phyloP scores from a whole-genome alignment of 257 asterid genomes.

The Solanum dulcamara region DNA sequence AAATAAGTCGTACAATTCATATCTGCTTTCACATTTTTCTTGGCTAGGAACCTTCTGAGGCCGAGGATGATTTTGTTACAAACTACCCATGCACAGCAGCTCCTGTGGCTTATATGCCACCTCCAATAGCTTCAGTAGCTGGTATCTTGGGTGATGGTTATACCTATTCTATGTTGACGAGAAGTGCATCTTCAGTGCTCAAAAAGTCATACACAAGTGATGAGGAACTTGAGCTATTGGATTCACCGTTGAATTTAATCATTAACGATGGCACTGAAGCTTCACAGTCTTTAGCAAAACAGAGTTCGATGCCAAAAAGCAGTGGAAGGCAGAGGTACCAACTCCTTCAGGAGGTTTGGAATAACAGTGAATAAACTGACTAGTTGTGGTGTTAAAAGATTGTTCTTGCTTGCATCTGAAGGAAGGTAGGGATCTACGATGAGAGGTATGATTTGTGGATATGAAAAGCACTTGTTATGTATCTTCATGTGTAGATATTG shows the following conservation, averaged over 20 bases:
- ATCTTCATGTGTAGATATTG: neutral
- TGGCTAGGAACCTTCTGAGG: slow-evolving; percentile 34
- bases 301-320: slow-evolving; percentile 14
- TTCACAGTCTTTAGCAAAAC: slow-evolving; percentile 22
- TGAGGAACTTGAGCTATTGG: slow-evolving; percentile 62
- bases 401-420: neutral
- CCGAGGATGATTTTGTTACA: slow-evolving; percentile 31
- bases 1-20: neutral
- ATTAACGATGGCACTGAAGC: slow-evolving; percentile 11
- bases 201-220: slow-evolving; percentile 67
- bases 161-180: slow-evolving; percentile 24
- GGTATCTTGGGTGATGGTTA: slow-evolving; percentile 32
- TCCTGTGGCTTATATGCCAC: slow-evolving; percentile 43
- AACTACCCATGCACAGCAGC: slow-evolving; percentile 55
- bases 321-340: slow-evolving; percentile 39
- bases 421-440: neutral
- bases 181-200: slow-evolving; percentile 46
- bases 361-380: slow-evolving; percentile 11
- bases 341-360: slow-evolving; percentile 64
- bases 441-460: neutral
- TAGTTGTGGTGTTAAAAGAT: neutral
- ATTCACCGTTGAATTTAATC: slow-evolving; percentile 49
- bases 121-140: slow-evolving; percentile 29
- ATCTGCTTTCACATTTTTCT: neutral
- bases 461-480: neutral